Evolutionary conservation across 306 rosid species (phyloP), one percentile per base, ranked within the genome.

Genomic region (Herpetospermum pedunculosum): DNA sequence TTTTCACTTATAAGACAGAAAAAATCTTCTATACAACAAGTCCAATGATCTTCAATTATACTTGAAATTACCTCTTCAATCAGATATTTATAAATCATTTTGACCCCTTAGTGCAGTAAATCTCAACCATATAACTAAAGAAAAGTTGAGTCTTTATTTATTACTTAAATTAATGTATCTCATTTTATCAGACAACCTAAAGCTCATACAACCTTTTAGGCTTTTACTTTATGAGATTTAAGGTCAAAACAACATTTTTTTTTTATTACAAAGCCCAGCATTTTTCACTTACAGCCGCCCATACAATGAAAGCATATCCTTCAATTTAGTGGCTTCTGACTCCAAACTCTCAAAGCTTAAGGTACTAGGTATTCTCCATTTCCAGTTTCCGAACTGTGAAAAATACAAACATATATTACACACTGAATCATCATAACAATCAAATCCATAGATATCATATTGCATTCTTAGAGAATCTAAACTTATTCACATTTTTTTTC

Each of bases 381-480:
- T 81, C 98, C 98, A 93, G 80, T 93, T 93, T 82, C 98, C 98
- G 53, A 86, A 84, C 98, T 93, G 83, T 72, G 75, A 52, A 30
- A 48, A 15, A 37, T 12, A 77, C 40, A 49, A 64, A 79, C 12
- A 65, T 65, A 65, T 40, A 9, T 65, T 40, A 65, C 46, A 65
- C 49, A 6, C 10, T 40, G 32, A 38, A 37, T 32, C 71, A 64
- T 18, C 18, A 9, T 11, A 38, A 21, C 16, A 64, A 21, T 19
- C 49, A 38, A 62, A 64, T 64, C 44, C 46, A 63, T 6, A 34
- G 2, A 63, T n/a, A 63, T 15, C 71, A 64, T 29, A 35, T 35
- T 19, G 2, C 44, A 32, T 37, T 64, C 30, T 9, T 19, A 35
- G n/a, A 64, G 5, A 64, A 64, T 64, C n/a, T 37, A 64, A 37